Base-by-base conservation (phyloP, 345 rosid species). In the Stellera chamaejasme region DNA sequence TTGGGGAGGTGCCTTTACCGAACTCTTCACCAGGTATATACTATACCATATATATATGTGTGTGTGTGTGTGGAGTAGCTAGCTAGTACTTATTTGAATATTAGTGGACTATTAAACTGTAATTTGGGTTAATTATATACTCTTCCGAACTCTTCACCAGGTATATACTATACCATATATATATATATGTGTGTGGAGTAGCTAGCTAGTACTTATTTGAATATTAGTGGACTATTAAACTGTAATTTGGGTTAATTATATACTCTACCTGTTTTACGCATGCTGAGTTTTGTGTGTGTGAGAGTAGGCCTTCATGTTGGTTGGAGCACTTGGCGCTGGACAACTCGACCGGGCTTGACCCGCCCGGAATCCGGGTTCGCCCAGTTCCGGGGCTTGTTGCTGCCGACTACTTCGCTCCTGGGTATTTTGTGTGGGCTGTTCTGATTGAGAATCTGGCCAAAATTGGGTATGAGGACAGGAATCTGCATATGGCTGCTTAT, bases 301-400 rank as follows among this genome's bases (percentile, higher is more conserved):
- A n/a, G n/a, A n/a, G 45, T 59, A 83, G 91, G 82, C 84, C 94
- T 13, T 62, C 67, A 32, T 85, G 91, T 60, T 83, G 84, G 91
- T 62, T 80, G 69, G 91, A 85, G 74, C 94, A 85, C 55, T 65
- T 85, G 64, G 75, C 85, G 39, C 59, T 89, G 72, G 72, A 82
- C 75, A 74, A 70, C 54, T 81, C 78, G 71, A 89, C 91, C 2
- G 97, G 97, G 39, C 85, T 85, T 13, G 94, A 89, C 51, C 94
- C 89, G 3, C 84, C 80, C 0, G 87, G 87, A 6, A 74, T 85
- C 50, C 74, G 87, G 5, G 80, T 89, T 32, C 70, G 89, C 14
- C 77, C 87, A 0, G 80, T 77, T 11, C 79, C 75, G 0, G 91
- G 91, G 42, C 62, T 83, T 54, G 85, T 69, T 64, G 79, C 80